Evolutionary conservation across 768 basidiomycete species (phyloP), one percentile per base, ranked within the genome.

Genomic region (Tricholoma saponaceum): DNA sequence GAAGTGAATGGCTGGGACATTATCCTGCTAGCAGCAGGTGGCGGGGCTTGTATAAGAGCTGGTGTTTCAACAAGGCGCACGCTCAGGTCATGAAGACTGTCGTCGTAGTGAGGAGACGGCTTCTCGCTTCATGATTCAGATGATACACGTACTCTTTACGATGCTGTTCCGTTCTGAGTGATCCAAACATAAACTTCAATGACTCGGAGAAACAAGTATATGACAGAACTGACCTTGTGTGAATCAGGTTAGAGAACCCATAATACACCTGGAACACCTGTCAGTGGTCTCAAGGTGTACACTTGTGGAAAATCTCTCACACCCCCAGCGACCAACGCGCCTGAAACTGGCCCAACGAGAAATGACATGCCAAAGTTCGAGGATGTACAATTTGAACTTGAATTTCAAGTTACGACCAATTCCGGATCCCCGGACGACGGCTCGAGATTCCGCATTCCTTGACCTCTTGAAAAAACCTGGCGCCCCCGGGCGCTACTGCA

Each of bases 311-410:
- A 50, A 23, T 49, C 37, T 57, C 80, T 65, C 69, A 84, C 86
- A 60, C 86, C 86, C 54, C 86, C 85, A 33, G 85, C 86, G 52
- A 83, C 79, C 56, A 89, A 74, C 32, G 84, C 85, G 25, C 86
- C 86, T 33, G 87, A 85, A n/a, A 87, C 68, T n/a, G 86, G 83
- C 25, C 86, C 85, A 53, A 83, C 65, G 52, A 86, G 71, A 68
- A 82, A 76, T 53, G 85, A 84, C 85, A 86, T 86, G 63, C n/a
- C n/a, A n/a, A n/a, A n/a, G n/a, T n/a, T n/a, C n/a, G n/a, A n/a
- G n/a, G n/a, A n/a, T n/a, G n/a, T n/a, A n/a, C n/a, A n/a, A n/a
- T n/a, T n/a, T n/a, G n/a, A n/a, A n/a, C n/a, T n/a, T n/a, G n/a
- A n/a, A n/a, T n/a, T n/a, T n/a, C n/a, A n/a, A n/a, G n/a, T n/a